These are phyloP conservation scores for Pleurotus ostreatus DNA, from an alignment of 768 basidiomycete genomes.

Conservation along the genomic window DNA sequence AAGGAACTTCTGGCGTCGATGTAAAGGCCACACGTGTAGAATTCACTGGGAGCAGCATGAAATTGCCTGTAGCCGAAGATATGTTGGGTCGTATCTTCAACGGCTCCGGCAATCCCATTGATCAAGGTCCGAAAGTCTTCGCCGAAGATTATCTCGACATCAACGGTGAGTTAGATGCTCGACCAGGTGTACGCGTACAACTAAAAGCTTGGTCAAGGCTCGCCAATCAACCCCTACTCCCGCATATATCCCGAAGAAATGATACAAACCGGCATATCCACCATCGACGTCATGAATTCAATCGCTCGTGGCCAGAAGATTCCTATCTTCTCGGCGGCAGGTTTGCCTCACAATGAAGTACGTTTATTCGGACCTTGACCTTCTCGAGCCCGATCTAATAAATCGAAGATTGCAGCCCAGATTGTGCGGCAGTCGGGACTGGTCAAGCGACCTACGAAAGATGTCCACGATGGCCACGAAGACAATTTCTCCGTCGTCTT, in stretches of 20 bases:
- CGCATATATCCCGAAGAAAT: constrained; percentile 99
- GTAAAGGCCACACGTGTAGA: constrained; percentile 97
- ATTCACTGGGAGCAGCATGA: constrained; percentile 98
- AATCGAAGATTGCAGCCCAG: constrained; percentile 90
- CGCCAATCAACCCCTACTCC: constrained; percentile 95
- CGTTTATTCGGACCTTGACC: constrained; percentile 6
- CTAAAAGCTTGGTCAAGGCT: constrained; percentile 48
- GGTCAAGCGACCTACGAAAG: constrained; percentile 94
- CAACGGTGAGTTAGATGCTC: constrained; percentile 63
- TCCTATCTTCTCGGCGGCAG: constrained; percentile 98
- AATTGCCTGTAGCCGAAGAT: constrained; percentile 96
- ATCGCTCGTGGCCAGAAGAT: constrained; percentile 99
- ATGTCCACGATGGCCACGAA: constrained; percentile 97
- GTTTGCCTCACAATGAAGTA: constrained; percentile 98
- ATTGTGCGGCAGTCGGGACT: constrained; percentile 99
- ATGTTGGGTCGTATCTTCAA: constrained; percentile 99
- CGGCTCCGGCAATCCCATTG: constrained; percentile 96
- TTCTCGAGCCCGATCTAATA: not conserved
- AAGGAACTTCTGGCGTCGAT: constrained; percentile 96
- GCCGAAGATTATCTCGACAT: constrained; percentile 99
- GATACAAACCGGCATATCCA: constrained; percentile 99
- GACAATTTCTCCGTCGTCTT: constrained; percentile 99
- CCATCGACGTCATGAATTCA: constrained; percentile 96
- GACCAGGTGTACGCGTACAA: constrained; percentile 4
- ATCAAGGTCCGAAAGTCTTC: constrained; percentile 98